These are phyloP conservation scores for Colletotrichum noveboracense DNA, from an alignment of 2,329 filamentous ascomycete genomes.

Conservation along the genomic window DNA sequence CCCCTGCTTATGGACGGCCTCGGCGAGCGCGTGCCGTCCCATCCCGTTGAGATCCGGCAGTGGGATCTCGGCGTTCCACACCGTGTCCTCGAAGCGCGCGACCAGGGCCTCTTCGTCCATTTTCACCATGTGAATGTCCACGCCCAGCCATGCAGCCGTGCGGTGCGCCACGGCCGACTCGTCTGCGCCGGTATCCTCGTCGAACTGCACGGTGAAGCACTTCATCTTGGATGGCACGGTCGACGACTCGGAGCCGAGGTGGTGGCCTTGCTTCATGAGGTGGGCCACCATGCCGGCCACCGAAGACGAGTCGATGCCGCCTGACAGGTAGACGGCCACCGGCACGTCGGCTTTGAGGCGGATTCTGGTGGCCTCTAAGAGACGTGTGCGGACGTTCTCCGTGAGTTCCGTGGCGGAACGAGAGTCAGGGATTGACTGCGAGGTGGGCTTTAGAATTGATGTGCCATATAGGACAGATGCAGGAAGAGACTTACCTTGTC, in stretches of 20 bases:
- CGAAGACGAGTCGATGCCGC: constrained; percentile 62
- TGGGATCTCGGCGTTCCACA: constrained; percentile 29
- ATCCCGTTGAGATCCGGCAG: not conserved
- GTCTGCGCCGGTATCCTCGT: not conserved
- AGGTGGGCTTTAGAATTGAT: not conserved
- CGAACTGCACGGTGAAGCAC: constrained; percentile 50
- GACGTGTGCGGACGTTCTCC: constrained; percentile 34
- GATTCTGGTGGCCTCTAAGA: constrained; percentile 55
- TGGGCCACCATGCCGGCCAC: constrained; percentile 61
- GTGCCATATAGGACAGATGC: not conserved
- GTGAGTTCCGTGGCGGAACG: no score
- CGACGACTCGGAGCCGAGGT: not conserved
- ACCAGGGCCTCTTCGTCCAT: constrained; percentile 29
- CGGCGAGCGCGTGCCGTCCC: not conserved
- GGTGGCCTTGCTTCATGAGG: constrained; percentile 37
- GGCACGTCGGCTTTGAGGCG: constrained; percentile 62
- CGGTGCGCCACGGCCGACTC: constrained; percentile 16
- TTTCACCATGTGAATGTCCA: constrained; percentile 29
- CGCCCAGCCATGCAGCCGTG: constrained; percentile 35
- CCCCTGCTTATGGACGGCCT: constrained; percentile 43
- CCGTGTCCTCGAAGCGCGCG: constrained; percentile 30
- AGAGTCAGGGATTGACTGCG: not conserved
- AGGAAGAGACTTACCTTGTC: not conserved
- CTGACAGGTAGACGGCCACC: constrained; percentile 59
- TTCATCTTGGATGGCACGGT: constrained; percentile 14